Evolutionary conservation across 2,329 filamentous ascomycete species (phyloP), one percentile per base, ranked within the genome.

Genomic region (Torrubiella hemipterigena): DNA sequence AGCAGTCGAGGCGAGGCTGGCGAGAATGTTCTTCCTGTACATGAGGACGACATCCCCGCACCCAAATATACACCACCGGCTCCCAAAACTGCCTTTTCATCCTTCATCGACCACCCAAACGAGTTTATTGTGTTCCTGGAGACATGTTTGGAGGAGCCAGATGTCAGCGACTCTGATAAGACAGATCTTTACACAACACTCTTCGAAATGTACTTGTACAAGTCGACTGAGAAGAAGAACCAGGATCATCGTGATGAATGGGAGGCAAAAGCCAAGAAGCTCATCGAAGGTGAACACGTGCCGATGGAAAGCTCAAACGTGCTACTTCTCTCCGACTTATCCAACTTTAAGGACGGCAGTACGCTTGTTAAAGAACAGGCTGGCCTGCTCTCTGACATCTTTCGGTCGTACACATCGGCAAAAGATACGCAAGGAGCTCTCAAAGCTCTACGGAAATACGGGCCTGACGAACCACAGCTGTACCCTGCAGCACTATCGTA

Each of bases 161-260:
- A 71, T 15, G 56, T 93, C n/a, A 75, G 74, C 14, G 67, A 81
- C 21, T 69, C 75, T 7, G 82, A 95, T 49, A 81, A 77, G 40
- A 72, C 79, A 2, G 93, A 98, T 52, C 67, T 98, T 12, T 91
- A 91, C 48, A 96, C 89, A 0, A 95, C 93, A 0, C 56, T 98
- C 11, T 96, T 98, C 49, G 93, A 98, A 54, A 96, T 98, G 81
- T 98, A 96, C 49, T 64, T 98, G 7, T 82, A 93, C 53, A 91
- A 86, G 45, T 82, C 89, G 15, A 81, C 77, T 36, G 73, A 78
- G 35, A 79, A 79, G 47, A 82, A 77, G 46, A 77, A 77, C 8
- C 63, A 65, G 28, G 55, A 54, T 50, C 57, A 86, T 39, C 77
- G 79, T 40, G 72, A 81, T 43, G 72, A 80, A 40, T 98, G 91